Conservation (phyloP, 352 stramenopile species). For the Globisporangium mamillatum region DNA sequence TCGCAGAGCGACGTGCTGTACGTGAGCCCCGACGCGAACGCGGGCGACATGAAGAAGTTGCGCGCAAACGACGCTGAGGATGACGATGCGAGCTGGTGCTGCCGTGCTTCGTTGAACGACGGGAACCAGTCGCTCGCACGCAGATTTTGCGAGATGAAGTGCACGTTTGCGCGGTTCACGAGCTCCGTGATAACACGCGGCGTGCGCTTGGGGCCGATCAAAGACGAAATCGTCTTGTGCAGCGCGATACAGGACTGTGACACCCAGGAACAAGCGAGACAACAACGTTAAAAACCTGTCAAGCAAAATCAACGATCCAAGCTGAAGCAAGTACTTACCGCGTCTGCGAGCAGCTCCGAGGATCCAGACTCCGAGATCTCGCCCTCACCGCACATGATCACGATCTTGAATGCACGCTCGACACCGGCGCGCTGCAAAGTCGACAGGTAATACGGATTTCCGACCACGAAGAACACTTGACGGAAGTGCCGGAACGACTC, state of each 20-base stretch:
- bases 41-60: slow-evolving; percentile 79
- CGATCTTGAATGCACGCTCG: slow-evolving; percentile 57
- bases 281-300: not conserved
- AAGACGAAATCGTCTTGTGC: slow-evolving; percentile 75
- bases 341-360: slow-evolving; percentile 73
- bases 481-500: slow-evolving; percentile 66
- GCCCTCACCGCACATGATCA: slow-evolving; percentile 70
- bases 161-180: slow-evolving; percentile 75
- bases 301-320: not conserved
- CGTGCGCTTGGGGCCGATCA: slow-evolving; percentile 55
- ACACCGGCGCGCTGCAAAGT: slow-evolving; percentile 65
- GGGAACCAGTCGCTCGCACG: slow-evolving; percentile 66
- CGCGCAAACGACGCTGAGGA: slow-evolving; percentile 60
- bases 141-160: slow-evolving; percentile 82
- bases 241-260: slow-evolving; percentile 69
- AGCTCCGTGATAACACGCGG: slow-evolving; percentile 78
- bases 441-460: slow-evolving; percentile 53
- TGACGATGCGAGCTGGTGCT: slow-evolving; percentile 37
- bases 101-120: slow-evolving; percentile 18
- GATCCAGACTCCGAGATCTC: slow-evolving; percentile 51
- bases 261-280: slow-evolving; percentile 7
- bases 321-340: slow-evolving; percentile 27
- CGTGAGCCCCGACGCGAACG: slow-evolving; percentile 78
- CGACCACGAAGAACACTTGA: slow-evolving; percentile 71
- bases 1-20: slow-evolving; percentile 86